Base-by-base conservation (phyloP, 352 stramenopile genomes). In the Phytophthora fragariae region DNA sequence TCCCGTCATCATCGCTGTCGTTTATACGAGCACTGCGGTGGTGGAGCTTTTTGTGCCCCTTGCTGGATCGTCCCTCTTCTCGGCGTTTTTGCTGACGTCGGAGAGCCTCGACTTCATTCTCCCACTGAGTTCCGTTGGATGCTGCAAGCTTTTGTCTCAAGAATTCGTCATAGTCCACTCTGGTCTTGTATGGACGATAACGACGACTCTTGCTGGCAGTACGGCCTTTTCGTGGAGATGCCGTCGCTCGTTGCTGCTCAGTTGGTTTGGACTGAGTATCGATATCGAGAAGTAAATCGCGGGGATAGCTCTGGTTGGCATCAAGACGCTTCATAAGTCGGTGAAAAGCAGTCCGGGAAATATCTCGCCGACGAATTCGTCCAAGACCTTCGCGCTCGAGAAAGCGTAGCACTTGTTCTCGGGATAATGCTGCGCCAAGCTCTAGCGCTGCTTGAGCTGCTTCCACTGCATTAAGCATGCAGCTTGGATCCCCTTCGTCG, bases 391-490 rank as follows among this genome's bases (percentile, higher is more conserved):
- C 75, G 5, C 73, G 68, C 24, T 89, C 76, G 1, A 95, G 70
- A 53, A 84, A 88, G 2, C 82, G 77, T 56, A 95, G 54, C 17
- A 93, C 65, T 69, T 92, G 86, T 44, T 89, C 84, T 5, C 77
- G 84, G 21, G 82, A 88, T 37, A 82, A 91, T 24, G 68, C 74
- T n/a, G 86, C 64, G 14, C 85, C 86, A 21, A 95, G 74, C 37
- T 95, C 86, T n/a, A 85, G 65, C n/a, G 90, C 71, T 46, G 86
- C 88, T 76, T 95, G 88, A 4, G 84, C 79, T 7, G 85, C 84
- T 62, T 92, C 83, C 2, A 90, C 65, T 6, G 76, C 77, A 37
- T 76, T 83, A 31, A 91, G 21, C 52, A 69, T 72, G 4, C 44
- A 65, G 9, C 27, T 62, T 24, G 5, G 3, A 14, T 68, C 44